These are phyloP conservation scores for Aspergillus hancockii DNA, from an alignment of 495 filamentous ascomycete species.

Conservation along the genomic window DNA sequence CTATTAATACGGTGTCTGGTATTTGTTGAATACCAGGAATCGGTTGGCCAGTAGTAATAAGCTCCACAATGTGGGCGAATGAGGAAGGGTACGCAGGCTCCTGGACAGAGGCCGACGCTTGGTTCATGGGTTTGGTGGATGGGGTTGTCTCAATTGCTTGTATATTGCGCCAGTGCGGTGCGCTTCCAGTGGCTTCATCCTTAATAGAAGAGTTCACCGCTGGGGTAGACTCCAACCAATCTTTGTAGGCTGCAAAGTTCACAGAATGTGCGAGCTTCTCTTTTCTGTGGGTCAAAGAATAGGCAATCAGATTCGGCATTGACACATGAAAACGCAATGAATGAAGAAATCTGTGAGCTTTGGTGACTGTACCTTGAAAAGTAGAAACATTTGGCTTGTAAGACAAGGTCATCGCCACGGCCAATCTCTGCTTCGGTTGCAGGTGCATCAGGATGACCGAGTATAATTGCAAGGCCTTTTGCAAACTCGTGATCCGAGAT, in stretches of 20 bases:
- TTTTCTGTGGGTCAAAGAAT: slow-evolving; percentile 34
- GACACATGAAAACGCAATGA: background rate
- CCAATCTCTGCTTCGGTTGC: slow-evolving; percentile 45
- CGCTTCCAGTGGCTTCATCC: background rate
- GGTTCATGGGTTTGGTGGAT: background rate
- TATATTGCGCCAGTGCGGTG: slow-evolving; percentile 4
- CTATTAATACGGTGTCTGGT: slow-evolving; percentile 74
- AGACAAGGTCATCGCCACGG: slow-evolving; percentile 44
- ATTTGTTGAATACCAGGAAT: slow-evolving; percentile 91
- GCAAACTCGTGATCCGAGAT: slow-evolving; percentile 47
- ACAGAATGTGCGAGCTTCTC: slow-evolving; percentile 38
- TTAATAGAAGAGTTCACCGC: background rate
- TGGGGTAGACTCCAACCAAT: slow-evolving; percentile 36
- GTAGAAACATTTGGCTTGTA: slow-evolving; percentile 57
- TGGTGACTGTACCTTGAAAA: slow-evolving; percentile 43
- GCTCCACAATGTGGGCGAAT: slow-evolving; percentile 85
- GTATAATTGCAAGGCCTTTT: slow-evolving; percentile 49
- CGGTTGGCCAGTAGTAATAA: slow-evolving; percentile 79
- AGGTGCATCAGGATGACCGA: slow-evolving; percentile 41
- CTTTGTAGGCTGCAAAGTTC: slow-evolving; percentile 41
- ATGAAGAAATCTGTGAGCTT: background rate
- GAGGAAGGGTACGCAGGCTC: slow-evolving; percentile 76
- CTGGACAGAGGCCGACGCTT: slow-evolving; percentile 7
- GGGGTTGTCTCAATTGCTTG: background rate
- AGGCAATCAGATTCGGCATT: background rate